These are phyloP conservation scores for Colletotrichum sublineola DNA, from an alignment of 2,329 filamentous ascomycete genomes.

Conservation along the genomic window DNA sequence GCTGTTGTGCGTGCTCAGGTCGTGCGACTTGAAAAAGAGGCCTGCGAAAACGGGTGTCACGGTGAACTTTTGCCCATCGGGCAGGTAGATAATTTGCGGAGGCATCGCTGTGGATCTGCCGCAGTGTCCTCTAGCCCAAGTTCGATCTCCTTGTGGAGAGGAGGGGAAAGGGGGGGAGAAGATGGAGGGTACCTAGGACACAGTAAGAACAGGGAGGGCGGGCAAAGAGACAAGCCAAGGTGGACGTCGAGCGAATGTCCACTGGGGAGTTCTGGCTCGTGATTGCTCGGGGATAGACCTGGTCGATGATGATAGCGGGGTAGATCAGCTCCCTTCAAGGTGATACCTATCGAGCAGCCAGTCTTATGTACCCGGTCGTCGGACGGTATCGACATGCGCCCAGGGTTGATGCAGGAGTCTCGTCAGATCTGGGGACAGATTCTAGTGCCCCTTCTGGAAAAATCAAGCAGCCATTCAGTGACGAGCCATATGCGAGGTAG, in stretches of 20 bases:
- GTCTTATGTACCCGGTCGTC: slow-evolving; percentile 25
- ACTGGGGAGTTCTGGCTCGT: neutral
- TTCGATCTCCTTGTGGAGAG: slow-evolving; percentile 13
- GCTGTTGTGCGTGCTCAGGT: slow-evolving; percentile 76
- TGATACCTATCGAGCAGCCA: slow-evolving; percentile 16
- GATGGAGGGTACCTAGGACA: slow-evolving; percentile 9
- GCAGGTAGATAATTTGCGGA: slow-evolving; percentile 74
- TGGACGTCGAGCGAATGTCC: neutral
- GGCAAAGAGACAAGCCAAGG: neutral
- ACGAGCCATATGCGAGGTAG: slow-evolving; percentile 28
- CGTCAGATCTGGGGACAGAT: slow-evolving; percentile 34
- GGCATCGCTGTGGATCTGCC: slow-evolving; percentile 48
- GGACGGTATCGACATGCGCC: slow-evolving; percentile 14
- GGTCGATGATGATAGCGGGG: slow-evolving; percentile 33
- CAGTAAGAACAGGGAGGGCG: neutral
- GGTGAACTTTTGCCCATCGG: slow-evolving; percentile 87
- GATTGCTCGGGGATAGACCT: slow-evolving; percentile 4
- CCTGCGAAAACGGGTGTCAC: slow-evolving; percentile 93
- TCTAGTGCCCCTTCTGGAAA: slow-evolving; percentile 29
- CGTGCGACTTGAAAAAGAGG: slow-evolving; percentile 87
- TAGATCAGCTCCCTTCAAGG: slow-evolving; percentile 21
- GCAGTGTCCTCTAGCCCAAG: slow-evolving; percentile 9
- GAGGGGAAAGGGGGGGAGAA: neutral
- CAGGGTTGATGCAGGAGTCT: slow-evolving; percentile 18
- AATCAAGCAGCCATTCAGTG: slow-evolving; percentile 35